Base-by-base conservation (phyloP, 2,329 filamentous ascomycete genomes). In the Ophiostoma quercus region DNA sequence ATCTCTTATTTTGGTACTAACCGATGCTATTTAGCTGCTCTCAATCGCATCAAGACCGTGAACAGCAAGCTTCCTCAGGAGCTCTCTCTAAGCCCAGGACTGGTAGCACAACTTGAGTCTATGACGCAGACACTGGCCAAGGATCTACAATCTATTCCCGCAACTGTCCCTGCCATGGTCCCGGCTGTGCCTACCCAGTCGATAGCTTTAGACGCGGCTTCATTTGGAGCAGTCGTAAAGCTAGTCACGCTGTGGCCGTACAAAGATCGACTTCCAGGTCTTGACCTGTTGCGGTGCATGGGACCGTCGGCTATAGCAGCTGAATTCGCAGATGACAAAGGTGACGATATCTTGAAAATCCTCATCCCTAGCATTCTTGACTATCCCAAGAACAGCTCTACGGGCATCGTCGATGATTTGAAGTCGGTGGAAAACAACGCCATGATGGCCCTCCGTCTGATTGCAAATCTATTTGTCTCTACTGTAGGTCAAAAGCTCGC, bases 281-380 rank as follows among this genome's bases (percentile, higher is more conserved):
- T 99, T 0, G 95, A 98, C 77, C 83, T 98, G 1, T 84, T 98
- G 5, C 91, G 95, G n/a, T 88, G 96, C 67, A 83, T 95, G 37
- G 90, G 91, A 1, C 87, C 88, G 0, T 87, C 87, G 5, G 86
- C 91, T 0, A 80, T 85, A 0, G 86, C 88, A n/a, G 90, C 92
- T 1, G 84, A 85, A 8, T 86, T 86, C 67, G 80, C 80, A 0
- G 84, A 87, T 67, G 79, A 84, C 0, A 79, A 81, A 2, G 80
- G 83, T 39, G 82, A 81, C 2, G 88, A 86, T 47, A 80, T 94
- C 14, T 80, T 97, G 7, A 82, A 88, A 43, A 78, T 83, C 6
- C 80, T 81, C 25, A 78, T 85, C 2, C 74, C 75, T 6, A 71
- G 67, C 34, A 66, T 72, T 2, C 77, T 77, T 62, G 68, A 66